These are phyloP conservation scores for Lathyrus sativus DNA, from an alignment of 306 rosid species.

Conservation along the genomic window DNA sequence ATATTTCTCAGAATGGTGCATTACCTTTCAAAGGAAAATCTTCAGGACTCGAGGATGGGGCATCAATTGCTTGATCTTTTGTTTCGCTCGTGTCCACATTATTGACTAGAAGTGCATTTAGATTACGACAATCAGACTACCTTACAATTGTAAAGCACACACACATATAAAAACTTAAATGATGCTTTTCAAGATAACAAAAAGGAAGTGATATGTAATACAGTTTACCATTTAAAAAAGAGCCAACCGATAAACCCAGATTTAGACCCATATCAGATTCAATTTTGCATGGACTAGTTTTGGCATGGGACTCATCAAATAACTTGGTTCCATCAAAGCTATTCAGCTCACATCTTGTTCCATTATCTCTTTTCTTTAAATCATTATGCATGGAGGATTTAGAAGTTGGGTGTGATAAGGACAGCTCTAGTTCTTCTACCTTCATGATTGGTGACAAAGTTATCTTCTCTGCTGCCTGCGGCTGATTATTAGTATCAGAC, in stretches of 20 bases:
- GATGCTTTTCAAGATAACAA: slow-evolving; percentile 13
- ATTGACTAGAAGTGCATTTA: slow-evolving; percentile 55
- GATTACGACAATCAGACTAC: slow-evolving; percentile 39
- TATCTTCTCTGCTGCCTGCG: slow-evolving; percentile 39
- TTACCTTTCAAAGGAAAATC: slow-evolving; percentile 51
- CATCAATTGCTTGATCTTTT: slow-evolving; percentile 49
- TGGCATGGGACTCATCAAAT: slow-evolving; percentile 44
- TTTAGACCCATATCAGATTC: slow-evolving; percentile 66
- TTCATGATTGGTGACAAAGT: slow-evolving; percentile 43
- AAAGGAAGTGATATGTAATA: slow-evolving; percentile 15
- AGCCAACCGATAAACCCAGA: slow-evolving; percentile 75
- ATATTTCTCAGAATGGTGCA: slow-evolving; percentile 36
- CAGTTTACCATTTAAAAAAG: slow-evolving; percentile 64
- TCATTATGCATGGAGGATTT: slow-evolving; percentile 46
- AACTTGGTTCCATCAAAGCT: slow-evolving; percentile 45
- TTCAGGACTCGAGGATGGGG: slow-evolving; percentile 42
- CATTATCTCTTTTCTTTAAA: slow-evolving; percentile 45
- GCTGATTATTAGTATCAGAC: slow-evolving; percentile 48
- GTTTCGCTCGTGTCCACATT: slow-evolving; percentile 41
- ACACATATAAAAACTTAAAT: slow-evolving; percentile 4
- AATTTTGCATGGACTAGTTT: slow-evolving; percentile 47
- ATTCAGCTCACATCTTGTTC: slow-evolving; percentile 45
- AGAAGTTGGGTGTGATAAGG: slow-evolving; percentile 63
- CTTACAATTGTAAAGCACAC: slow-evolving; percentile 24
- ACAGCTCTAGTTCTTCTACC: slow-evolving; percentile 61